These are phyloP conservation scores for Emmonsia crescens DNA, from an alignment of 2,329 filamentous ascomycete species.

Conservation along the genomic window DNA sequence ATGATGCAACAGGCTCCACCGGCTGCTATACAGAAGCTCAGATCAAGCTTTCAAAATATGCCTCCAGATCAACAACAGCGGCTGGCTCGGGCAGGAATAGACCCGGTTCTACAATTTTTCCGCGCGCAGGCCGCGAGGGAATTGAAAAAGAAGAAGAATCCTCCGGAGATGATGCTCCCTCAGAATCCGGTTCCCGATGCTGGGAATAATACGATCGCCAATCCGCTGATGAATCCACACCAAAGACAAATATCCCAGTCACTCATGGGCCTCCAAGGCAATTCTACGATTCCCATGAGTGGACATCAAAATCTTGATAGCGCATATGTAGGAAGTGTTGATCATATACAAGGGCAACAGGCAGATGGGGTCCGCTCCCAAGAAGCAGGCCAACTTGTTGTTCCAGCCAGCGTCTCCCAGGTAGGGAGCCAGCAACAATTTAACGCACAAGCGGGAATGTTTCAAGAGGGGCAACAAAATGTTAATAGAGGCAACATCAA, in stretches of 20 bases:
- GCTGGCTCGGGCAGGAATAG: constrained; percentile 35
- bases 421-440: constrained; percentile 33
- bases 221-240: constrained; percentile 26
- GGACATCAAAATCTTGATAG: constrained; percentile 22
- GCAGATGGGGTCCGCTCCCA: constrained; percentile 50
- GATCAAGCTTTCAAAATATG: constrained; percentile 36
- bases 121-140: constrained; percentile 38
- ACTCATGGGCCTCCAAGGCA: constrained; percentile 31
- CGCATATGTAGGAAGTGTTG: constrained; percentile 36
- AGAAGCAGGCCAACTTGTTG: constrained; percentile 52
- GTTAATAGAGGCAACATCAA: constrained; percentile 29
- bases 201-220: constrained; percentile 23
- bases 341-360: constrained; percentile 50
- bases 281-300: constrained; percentile 26
- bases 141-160: constrained; percentile 27
- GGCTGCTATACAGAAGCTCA: constrained; percentile 39
- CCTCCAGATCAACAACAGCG: constrained; percentile 39
- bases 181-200: constrained; percentile 22
- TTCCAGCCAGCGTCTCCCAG: constrained; percentile 49
- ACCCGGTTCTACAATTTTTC: constrained; percentile 43
- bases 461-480: constrained; percentile 27
- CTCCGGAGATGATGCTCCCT: constrained; percentile 21
- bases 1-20: constrained; percentile 35
- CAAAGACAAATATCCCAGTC: constrained; percentile 34
- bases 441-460: constrained; percentile 26